phyloP scores from a whole-genome alignment of 805 yeast species.

The Starmerella riodocensis region DNA sequence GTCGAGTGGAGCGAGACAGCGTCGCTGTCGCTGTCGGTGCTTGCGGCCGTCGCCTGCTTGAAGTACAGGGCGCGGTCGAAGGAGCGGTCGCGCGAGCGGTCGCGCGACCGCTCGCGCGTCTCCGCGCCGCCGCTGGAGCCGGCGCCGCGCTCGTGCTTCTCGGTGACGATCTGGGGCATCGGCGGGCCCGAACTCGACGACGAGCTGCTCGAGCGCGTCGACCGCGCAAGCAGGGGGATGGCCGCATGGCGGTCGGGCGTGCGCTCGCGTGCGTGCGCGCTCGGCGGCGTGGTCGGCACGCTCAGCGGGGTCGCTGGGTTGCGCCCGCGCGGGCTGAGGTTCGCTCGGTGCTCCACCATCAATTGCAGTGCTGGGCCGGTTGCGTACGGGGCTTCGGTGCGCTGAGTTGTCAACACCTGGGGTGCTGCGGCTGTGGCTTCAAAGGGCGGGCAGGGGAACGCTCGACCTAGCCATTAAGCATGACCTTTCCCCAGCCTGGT shows the following conservation, averaged over 20 bases:
- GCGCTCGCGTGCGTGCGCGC: slow-evolving; percentile 5
- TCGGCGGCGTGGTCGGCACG: slow-evolving; percentile 4
- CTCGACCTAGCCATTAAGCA: too few species aligned
- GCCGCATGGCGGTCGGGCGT: slow-evolving; percentile 3
- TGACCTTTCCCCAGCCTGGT: too few species aligned
- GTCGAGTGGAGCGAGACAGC: slow-evolving; percentile 16
- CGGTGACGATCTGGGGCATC: slow-evolving; percentile 4
- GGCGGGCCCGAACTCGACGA: slow-evolving; percentile 1
- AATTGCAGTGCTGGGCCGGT: too few species aligned
- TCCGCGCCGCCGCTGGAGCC: not conserved
- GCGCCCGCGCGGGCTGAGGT: slow-evolving; percentile 8
- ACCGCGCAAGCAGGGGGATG: not conserved
- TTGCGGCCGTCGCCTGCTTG: slow-evolving; percentile 1
- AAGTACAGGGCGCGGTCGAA: not conserved
- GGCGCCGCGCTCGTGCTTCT: not conserved
- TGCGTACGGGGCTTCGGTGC: too few species aligned
- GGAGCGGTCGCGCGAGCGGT: not conserved
- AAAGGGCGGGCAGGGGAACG: too few species aligned
- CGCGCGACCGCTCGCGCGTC: not conserved
- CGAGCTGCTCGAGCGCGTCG: slow-evolving; percentile 1
- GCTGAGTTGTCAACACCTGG: too few species aligned
- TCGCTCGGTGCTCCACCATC: not conserved
- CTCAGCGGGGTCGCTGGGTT: slow-evolving; percentile 1
- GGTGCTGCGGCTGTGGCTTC: too few species aligned
- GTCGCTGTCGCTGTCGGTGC: slow-evolving; percentile 18